These are phyloP conservation scores for Zygosaccharomyces pseudobailii DNA, from an alignment of 1,139 yeast genomes.

Conservation along the genomic window DNA sequence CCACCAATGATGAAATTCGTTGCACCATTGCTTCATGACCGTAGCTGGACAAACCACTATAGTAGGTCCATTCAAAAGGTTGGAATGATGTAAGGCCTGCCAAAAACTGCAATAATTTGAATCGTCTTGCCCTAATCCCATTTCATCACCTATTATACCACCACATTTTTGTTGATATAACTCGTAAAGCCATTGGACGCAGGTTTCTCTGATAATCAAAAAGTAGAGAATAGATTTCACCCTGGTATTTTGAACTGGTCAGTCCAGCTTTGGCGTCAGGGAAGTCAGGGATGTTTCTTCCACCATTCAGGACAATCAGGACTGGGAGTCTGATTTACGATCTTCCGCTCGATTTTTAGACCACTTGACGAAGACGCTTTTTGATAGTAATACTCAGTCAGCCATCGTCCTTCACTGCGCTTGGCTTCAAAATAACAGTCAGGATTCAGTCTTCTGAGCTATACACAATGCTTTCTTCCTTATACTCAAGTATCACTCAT, in stretches of 20 bases:
- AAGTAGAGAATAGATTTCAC: constrained; percentile 79
- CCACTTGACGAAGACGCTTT: constrained; percentile 60
- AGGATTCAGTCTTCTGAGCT: constrained; percentile 7
- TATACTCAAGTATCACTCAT: constrained; percentile 16
- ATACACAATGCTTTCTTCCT: constrained; percentile 1
- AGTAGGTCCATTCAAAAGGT: constrained; percentile 68
- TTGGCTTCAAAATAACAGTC: constrained; percentile 10
- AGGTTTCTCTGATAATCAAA: constrained; percentile 94
- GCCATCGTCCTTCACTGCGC: constrained; percentile 64
- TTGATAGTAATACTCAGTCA: constrained; percentile 59
- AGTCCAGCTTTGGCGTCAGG: constrained; percentile 72
- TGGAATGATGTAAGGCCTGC: constrained; percentile 90
- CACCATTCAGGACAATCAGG: constrained; percentile 46
- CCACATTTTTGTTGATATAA: constrained; percentile 82
- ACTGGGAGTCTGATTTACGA: constrained; percentile 16
- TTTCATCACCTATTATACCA: constrained; percentile 94
- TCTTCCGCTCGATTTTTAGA: constrained; percentile 39
- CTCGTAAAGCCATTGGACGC: constrained; percentile 80
- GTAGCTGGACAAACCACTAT: constrained; percentile 95
- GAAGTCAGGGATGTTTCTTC: constrained; percentile 69
- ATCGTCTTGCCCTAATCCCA: constrained; percentile 97
- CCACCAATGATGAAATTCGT: constrained; percentile 97
- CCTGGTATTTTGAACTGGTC: constrained; percentile 77
- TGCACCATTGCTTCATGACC: constrained; percentile 92
- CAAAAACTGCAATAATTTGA: constrained; percentile 80